Base-by-base conservation (phyloP, 495 filamentous ascomycete species). In the Penicillium taxi region DNA sequence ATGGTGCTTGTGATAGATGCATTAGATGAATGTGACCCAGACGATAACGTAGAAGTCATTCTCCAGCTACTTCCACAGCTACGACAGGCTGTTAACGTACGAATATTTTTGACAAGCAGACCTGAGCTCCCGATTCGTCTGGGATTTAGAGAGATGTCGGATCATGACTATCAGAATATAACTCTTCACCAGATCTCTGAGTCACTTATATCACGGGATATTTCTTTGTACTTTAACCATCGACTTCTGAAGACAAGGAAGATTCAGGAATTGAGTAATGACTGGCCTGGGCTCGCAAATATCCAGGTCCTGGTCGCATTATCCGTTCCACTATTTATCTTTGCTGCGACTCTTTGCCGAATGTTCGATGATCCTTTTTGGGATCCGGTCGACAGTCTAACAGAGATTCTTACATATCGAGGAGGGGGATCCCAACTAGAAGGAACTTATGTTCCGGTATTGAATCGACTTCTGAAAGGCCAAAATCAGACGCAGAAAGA, bases 101-200 rank as follows among this genome's bases (percentile, higher is more conserved):
- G 53, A 3, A 13, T 63, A 6, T 61, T 65, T 8, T 6, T 65
- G 9, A 65, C 61, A 0, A 65, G 70, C 36, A 46, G 72, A 41
- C 70, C 67, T 1, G 68, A 74, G 42, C 30, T 63, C 6, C 55
- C 58, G 1, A 64, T 73, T 43, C 58, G 56, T 1, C 50, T 39
- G 19, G 56, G 44, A 13, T 64, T 58, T 20, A 8, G 25, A 9
- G 13, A 33, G 9, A 25, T 41, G 9, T 1, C 9, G 0, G 9
- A 38, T 5, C n/a, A 44, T 6, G 52, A 16, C 26, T 52, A n/a
- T 32, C 34, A 37, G 21, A 5, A 28, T 13, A 4, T 20, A 5
- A n/a, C 11, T 5, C 16, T 37, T 4, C 35, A 37, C 19, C 15
- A 37, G 15, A 27, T 37, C 15, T 6, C 22, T 6, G 24, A 37